Conservation (phyloP, 2,329 filamentous ascomycete genomes). For the Nemania serpens region DNA sequence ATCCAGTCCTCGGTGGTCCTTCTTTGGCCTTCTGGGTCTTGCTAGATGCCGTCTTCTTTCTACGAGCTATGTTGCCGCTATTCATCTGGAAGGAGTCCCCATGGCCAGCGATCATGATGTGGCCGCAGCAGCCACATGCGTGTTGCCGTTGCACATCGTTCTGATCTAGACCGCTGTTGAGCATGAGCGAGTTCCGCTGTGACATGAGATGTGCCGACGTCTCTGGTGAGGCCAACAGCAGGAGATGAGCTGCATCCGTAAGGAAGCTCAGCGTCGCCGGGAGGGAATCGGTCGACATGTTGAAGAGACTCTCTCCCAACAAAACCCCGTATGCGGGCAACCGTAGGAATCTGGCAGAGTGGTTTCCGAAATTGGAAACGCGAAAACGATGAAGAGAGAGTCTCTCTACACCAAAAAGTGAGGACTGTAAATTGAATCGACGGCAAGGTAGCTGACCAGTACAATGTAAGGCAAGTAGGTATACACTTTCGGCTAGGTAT, state of each 20-base stretch:
- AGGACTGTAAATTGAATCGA: no score
- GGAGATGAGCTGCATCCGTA: constrained; percentile 63
- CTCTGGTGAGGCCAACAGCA: constrained; percentile 57
- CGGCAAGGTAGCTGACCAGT: no score
- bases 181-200: constrained; percentile 55
- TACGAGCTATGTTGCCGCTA: constrained; percentile 53
- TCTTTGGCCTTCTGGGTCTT: neutral
- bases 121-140: constrained; percentile 64
- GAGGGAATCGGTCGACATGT: constrained; percentile 33
- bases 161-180: constrained; percentile 49
- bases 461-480: no score
- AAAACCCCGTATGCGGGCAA: no score
- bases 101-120: constrained; percentile 61
- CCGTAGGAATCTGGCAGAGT: no score
- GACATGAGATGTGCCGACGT: constrained; percentile 65
- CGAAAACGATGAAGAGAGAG: no score
- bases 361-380: no score
- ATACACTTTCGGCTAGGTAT: no score
- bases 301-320: neutral
- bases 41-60: constrained; percentile 13
- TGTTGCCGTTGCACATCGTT: constrained; percentile 58
- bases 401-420: no score
- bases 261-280: constrained; percentile 49
- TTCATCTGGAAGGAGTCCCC: constrained; percentile 49
- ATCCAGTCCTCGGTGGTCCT: constrained; percentile 8